Percentiles rank a stretch among this genome's conserved stretches.
Evolutionary conservation across 768 basidiomycete species (phyloP).

Genomic region (Rhodotorula diobovata): DNA sequence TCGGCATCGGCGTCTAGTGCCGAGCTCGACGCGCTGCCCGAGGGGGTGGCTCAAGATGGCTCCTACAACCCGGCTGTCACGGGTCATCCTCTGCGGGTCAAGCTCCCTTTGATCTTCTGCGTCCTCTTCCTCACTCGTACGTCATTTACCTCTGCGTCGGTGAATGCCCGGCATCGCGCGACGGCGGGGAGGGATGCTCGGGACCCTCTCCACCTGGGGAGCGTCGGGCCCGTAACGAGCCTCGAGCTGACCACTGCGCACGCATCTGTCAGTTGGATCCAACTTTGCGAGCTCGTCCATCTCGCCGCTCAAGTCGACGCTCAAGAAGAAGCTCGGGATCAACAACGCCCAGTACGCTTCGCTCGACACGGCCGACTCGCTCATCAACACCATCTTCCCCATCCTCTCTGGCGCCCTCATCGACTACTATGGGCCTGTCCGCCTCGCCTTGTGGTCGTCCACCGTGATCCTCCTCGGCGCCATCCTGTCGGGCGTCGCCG

Average conservation of each 20-base stretch:
- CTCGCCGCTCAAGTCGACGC: conserved; percentile 18
- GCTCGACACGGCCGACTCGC: conserved; percentile 7
- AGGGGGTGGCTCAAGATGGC: background rate
- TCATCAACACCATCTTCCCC: conserved; percentile 31
- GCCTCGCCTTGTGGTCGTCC: background rate
- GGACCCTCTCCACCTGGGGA: no score
- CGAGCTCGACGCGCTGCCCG: background rate
- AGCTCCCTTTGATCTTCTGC: background rate
- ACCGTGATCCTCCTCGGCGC: conserved; percentile 20
- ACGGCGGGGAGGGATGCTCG: no score
- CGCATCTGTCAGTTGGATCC: conserved; percentile 5
- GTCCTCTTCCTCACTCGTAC: conserved; percentile 16
- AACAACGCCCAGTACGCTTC: conserved; percentile 26
- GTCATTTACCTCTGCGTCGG: background rate
- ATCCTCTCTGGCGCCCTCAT: conserved; percentile 14
- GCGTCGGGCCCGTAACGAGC: no score
- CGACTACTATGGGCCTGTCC: conserved; percentile 22
- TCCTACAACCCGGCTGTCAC: background rate
- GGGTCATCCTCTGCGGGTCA: conserved; percentile 13
- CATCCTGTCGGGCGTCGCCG: conserved; percentile 5
- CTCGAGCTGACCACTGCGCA: background rate
- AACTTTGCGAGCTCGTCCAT: conserved; percentile 10
- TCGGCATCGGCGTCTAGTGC: background rate
- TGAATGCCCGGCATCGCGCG: no score
- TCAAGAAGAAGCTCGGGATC: conserved; percentile 19